Percentiles rank a stretch among this genome's conserved stretches.
Conservation (phyloP, 1,284 basidiomycete genomes). For the Trametes polyzona region DNA sequence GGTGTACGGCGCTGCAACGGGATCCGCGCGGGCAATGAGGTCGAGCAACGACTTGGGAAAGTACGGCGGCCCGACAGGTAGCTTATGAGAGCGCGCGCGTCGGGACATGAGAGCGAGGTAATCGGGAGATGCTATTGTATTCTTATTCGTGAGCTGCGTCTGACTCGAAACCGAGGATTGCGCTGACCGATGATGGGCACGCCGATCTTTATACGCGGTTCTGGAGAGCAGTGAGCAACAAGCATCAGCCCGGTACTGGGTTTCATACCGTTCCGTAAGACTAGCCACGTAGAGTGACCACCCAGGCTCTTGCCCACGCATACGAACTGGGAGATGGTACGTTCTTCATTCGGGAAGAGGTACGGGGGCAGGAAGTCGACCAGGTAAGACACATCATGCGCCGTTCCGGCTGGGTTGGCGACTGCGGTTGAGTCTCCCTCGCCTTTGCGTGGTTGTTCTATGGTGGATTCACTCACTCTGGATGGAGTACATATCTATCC, state of each 20-base stretch:
- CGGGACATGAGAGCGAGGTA: slow-evolving; percentile 62
- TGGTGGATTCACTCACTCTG: slow-evolving; percentile 59
- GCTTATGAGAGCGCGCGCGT: slow-evolving; percentile 52
- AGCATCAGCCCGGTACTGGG: background rate
- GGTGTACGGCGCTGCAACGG: slow-evolving; percentile 44
- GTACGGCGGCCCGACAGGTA: slow-evolving; percentile 56
- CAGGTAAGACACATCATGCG: slow-evolving; percentile 77
- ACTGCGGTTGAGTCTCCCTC: background rate
- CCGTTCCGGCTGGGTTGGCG: slow-evolving; percentile 61
- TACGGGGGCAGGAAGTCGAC: slow-evolving; percentile 82
- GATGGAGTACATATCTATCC: slow-evolving; percentile 78
- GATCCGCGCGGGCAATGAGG: slow-evolving; percentile 51
- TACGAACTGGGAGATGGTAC: slow-evolving; percentile 69
- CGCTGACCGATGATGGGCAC: slow-evolving; percentile 71
- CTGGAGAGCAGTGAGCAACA: slow-evolving; percentile 41
- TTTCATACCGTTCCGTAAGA: slow-evolving; percentile 59
- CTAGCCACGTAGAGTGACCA: slow-evolving; percentile 79
- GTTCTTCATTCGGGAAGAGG: slow-evolving; percentile 75
- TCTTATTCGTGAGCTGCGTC: background rate
- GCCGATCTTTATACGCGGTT: slow-evolving; percentile 66
- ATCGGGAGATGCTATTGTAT: slow-evolving; percentile 61
- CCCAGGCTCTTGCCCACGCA: slow-evolving; percentile 76
- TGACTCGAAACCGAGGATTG: too few relatives aligned
- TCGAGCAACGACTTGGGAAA: slow-evolving; percentile 59
- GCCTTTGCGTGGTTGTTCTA: too few relatives aligned